Conservation (phyloP, 805 yeast species). For the Saturnispora mendoncae region DNA sequence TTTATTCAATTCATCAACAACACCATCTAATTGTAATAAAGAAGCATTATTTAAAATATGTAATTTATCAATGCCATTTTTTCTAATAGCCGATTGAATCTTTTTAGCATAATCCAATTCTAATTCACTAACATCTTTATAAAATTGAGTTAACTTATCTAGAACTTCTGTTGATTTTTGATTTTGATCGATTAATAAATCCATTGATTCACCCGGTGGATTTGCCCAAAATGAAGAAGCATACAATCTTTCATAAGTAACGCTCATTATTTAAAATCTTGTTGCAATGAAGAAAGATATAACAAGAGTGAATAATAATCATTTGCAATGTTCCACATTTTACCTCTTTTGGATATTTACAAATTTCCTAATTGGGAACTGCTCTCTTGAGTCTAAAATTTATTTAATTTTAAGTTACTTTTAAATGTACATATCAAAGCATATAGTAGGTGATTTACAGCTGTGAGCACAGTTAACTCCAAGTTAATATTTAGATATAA, state of each 20-base stretch:
- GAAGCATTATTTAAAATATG: slow-evolving; percentile 6
- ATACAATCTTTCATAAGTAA: slow-evolving; percentile 2
- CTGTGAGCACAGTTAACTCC: too few relatives aligned
- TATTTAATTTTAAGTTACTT: too few relatives aligned
- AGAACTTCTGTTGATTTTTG: slow-evolving; percentile 51
- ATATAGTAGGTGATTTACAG: too few relatives aligned
- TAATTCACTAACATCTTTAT: slow-evolving; percentile 48
- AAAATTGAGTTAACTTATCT: slow-evolving; percentile 40
- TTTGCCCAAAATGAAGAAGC: slow-evolving; percentile 7
- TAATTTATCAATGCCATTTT: slow-evolving; percentile 29
- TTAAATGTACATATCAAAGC: too few relatives aligned
- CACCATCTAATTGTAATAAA: not conserved
- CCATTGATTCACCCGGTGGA: slow-evolving; percentile 11
- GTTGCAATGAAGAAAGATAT: too few relatives aligned
- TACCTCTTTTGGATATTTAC: slow-evolving; percentile 1
- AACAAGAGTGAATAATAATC: too few relatives aligned
- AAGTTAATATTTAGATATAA: too few relatives aligned
- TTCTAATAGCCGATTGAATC: slow-evolving; percentile 35
- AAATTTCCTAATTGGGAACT: slow-evolving; percentile 2
- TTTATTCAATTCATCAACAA: slow-evolving; percentile 14
- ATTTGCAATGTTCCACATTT: too few relatives aligned
- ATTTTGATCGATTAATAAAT: slow-evolving; percentile 45
- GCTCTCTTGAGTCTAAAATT: too few relatives aligned
- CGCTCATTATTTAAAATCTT: too few relatives aligned
- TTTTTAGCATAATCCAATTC: slow-evolving; percentile 67